Base-by-base conservation (phyloP, 805 yeast genomes). In the Lipomyces sp. region DNA sequence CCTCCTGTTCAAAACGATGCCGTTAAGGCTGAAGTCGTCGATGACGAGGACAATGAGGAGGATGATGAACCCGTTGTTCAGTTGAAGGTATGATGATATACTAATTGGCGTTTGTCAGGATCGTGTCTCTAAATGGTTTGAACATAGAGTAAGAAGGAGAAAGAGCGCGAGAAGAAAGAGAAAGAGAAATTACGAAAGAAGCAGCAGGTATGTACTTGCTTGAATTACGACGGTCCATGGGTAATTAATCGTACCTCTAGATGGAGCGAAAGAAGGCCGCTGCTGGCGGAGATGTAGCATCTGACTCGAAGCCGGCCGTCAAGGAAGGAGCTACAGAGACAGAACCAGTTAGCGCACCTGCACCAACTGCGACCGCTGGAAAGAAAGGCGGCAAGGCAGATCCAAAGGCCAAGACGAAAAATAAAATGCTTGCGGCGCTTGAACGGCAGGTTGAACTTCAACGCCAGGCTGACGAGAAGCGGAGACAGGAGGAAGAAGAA, bases 371-470 rank as follows among this genome's bases (percentile, higher is more conserved):
- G 29, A 73, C 81, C 15, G 76, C 77, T 33, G 39, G 79, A 18
- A 65, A 59, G 54, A 60, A 63, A 18, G 57, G 57, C 10, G 59
- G 56, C 53, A 59, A 59, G 39, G 61, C 63, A 10, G 73, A 80
- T 58, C 86, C 86, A 75, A 86, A 85, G 67, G 87, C 86, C 68
- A 92, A 92, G 82, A 93, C 91, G 80, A 88, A 86, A 58, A 92
- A 93, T 65, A 96, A 96, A 35, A 96, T 94, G 75, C 83, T 94
- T 75, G 97, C 98, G 59, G 97, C 96, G 57, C 85, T 94, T 77
- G 93, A 84, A 79, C 88, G 87, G 76, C 98, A 92, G 83, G 82
- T 93, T 77, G 98, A 94, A 77, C 82, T 91, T 77, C 87, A 89
- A 77, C 90, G 92, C 76, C 95, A 92, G 76, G 81, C 87, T 60